Conservation (phyloP, 495 filamentous ascomycete species). For the Penicillium simplicissimum region DNA sequence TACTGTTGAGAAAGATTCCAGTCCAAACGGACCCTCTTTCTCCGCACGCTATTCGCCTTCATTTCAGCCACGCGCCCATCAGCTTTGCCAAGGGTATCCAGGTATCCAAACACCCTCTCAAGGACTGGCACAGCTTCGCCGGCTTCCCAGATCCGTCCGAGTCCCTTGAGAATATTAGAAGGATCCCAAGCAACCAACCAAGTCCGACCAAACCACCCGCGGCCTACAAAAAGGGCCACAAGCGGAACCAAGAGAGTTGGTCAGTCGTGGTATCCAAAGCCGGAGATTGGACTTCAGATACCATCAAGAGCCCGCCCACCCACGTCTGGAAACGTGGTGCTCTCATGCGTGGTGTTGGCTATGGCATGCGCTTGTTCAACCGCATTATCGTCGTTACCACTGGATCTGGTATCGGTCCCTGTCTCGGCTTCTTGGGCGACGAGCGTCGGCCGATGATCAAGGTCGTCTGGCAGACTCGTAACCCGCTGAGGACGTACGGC, state of each 20-base stretch:
- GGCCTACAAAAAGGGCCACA: constrained; percentile 15
- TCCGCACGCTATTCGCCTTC: constrained; percentile 64
- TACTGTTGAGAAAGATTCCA: constrained; percentile 57
- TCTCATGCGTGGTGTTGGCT: constrained; percentile 62
- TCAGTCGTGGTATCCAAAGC: constrained; percentile 62
- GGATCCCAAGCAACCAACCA: neutral
- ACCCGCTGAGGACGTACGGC: constrained; percentile 52
- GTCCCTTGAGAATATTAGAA: neutral
- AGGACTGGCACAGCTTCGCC: constrained; percentile 74
- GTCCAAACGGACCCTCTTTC: constrained; percentile 65
- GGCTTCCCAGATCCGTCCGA: constrained; percentile 53
- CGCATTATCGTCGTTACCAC: constrained; percentile 68
- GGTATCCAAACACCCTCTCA: constrained; percentile 51
- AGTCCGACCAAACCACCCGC: neutral
- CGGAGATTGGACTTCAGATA: constrained; percentile 70
- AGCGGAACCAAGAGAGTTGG: constrained; percentile 13
- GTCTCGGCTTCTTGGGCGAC: constrained; percentile 37
- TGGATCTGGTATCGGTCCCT: constrained; percentile 70
- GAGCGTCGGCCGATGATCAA: constrained; percentile 41
- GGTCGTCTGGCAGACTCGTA: constrained; percentile 54
- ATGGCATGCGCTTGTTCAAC: constrained; percentile 62
- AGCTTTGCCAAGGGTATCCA: constrained; percentile 24
- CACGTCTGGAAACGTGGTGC: constrained; percentile 36
- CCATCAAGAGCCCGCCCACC: constrained; percentile 55
- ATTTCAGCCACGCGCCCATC: constrained; percentile 56